Conservation (phyloP, 1,284 basidiomycete genomes). For the Chondrostereum purpureum region DNA sequence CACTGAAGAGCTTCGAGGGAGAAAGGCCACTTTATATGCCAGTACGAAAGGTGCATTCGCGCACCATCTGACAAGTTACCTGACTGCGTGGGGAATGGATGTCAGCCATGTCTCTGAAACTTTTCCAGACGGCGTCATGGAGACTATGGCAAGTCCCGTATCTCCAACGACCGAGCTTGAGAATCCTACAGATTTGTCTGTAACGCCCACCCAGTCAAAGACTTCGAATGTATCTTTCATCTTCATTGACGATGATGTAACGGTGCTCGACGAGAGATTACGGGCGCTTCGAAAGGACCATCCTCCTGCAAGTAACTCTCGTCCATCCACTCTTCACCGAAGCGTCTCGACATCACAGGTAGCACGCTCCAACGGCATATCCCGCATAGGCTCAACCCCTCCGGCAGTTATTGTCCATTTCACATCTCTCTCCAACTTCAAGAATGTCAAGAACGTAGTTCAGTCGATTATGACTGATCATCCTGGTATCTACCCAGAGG, state of each 20-base stretch:
- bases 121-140: slow-evolving; percentile 33
- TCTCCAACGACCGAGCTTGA: slow-evolving; percentile 7
- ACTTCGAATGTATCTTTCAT: slow-evolving; percentile 66
- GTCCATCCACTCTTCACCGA: slow-evolving; percentile 68
- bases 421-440: slow-evolving; percentile 85
- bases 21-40: slow-evolving; percentile 77
- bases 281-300: slow-evolving; percentile 55
- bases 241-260: slow-evolving; percentile 86
- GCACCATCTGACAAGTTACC: slow-evolving; percentile 83
- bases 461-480: slow-evolving; percentile 57
- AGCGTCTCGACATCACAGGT: slow-evolving; percentile 76
- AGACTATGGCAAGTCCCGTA: slow-evolving; percentile 14
- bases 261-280: slow-evolving; percentile 67
- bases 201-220: slow-evolving; percentile 12
- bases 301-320: slow-evolving; percentile 47
- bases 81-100: slow-evolving; percentile 93
- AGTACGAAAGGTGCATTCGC: slow-evolving; percentile 81
- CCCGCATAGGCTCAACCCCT: slow-evolving; percentile 23
- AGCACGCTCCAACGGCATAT: slow-evolving; percentile 42
- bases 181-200: slow-evolving; percentile 11
- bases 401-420: slow-evolving; percentile 78
- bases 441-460: slow-evolving; percentile 79
- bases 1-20: slow-evolving; percentile 74
- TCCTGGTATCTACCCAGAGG: slow-evolving; percentile 55
- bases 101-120: slow-evolving; percentile 72